Evolutionary conservation across 805 yeast species (phyloP).

Genomic region (Blastobotrys mokoenaii): DNA sequence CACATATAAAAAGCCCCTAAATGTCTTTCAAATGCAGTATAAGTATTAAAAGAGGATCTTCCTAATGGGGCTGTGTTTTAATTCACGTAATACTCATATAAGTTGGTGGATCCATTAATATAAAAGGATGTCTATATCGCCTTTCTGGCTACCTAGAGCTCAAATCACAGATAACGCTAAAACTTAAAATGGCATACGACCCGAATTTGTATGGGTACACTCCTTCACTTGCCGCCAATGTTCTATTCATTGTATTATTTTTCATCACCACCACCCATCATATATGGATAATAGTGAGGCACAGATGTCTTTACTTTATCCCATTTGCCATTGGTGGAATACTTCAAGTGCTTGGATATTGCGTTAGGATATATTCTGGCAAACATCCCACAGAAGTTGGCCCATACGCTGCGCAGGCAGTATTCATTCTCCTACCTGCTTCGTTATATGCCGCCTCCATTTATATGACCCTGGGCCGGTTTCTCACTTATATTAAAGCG

Average conservation of each 20-base stretch:
- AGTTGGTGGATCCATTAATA: no score
- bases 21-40: no score
- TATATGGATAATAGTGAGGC: slow-evolving; percentile 34
- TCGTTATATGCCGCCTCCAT: slow-evolving; percentile 79
- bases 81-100: no score
- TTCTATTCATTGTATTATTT: slow-evolving; percentile 46
- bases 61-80: no score
- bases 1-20: no score
- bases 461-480: slow-evolving; percentile 61
- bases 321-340: slow-evolving; percentile 42
- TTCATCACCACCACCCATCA: slow-evolving; percentile 38
- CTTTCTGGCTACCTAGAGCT: no score
- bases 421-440: slow-evolving; percentile 68
- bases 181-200: not conserved
- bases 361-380: slow-evolving; percentile 45
- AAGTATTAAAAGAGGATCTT: no score
- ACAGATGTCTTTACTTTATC: slow-evolving; percentile 53
- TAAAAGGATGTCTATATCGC: no score
- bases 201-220: slow-evolving; percentile 6
- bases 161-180: no score
- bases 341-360: slow-evolving; percentile 61
- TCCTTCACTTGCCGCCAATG: slow-evolving; percentile 50
- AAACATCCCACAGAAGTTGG: slow-evolving; percentile 28
- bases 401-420: slow-evolving; percentile 53
- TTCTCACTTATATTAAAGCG: slow-evolving; percentile 45